Percentiles rank a stretch among this genome's conserved stretches.
These are phyloP conservation scores for Aspergillus fischeri DNA, from an alignment of 2,329 filamentous ascomycete species.

Conservation along the genomic window DNA sequence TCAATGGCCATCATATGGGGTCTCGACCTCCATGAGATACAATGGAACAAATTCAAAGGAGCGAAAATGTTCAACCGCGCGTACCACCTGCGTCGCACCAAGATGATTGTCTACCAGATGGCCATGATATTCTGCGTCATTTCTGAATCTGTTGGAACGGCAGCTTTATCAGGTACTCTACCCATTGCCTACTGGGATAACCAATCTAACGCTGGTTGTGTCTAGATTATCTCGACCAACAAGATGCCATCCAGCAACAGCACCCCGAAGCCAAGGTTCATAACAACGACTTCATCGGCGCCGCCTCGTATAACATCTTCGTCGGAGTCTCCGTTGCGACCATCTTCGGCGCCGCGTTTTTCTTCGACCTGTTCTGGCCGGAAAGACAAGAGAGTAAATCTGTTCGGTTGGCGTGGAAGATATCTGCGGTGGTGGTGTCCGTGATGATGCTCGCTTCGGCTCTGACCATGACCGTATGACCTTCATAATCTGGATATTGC, in stretches of 20 bases:
- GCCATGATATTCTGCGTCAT: constrained; percentile 57
- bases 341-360: constrained; percentile 57
- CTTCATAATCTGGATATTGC: not conserved
- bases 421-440: constrained; percentile 47
- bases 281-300: constrained; percentile 55
- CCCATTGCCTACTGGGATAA: not conserved
- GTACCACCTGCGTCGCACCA: constrained; percentile 54
- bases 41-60: constrained; percentile 56
- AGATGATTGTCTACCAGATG: constrained; percentile 58
- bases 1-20: constrained; percentile 53
- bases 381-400: constrained; percentile 47
- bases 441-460: constrained; percentile 44
- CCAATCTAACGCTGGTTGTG: not conserved
- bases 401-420: constrained; percentile 53
- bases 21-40: constrained; percentile 53
- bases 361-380: constrained; percentile 61
- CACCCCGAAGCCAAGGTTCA: constrained; percentile 42
- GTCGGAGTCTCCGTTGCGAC: constrained; percentile 54
- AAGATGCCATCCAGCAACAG: constrained; percentile 43
- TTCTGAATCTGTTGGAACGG: constrained; percentile 55
- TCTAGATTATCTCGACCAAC: constrained; percentile 53
- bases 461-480: constrained; percentile 45
- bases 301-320: constrained; percentile 56
- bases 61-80: constrained; percentile 56
- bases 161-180: constrained; percentile 48